Base-by-base conservation (phyloP, 106 monocot species). In the Vanilla planifolia region DNA sequence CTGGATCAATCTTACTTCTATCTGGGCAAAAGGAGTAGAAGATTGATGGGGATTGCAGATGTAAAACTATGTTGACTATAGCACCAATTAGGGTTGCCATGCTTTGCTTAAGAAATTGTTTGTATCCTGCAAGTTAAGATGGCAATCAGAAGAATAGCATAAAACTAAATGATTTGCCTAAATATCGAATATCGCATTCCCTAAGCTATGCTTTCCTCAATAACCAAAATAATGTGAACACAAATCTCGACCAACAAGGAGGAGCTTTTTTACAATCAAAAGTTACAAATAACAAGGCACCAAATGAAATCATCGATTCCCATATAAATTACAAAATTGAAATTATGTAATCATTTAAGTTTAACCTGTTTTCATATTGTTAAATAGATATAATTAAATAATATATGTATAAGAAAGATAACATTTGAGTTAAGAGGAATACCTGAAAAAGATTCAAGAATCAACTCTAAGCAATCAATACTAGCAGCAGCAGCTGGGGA, bases 381-480 rank as follows among this genome's bases (percentile, higher is more conserved):
- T 26, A 10, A 51, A 51, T 51, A 16, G 1, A 53, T 29, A 53
- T 15, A 66, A 29, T n/a, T n/a, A n/a, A n/a, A n/a, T n/a, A n/a
- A n/a, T n/a, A n/a, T n/a, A n/a, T n/a, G n/a, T n/a, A 50, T 48
- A 61, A 43, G 24, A 34, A 29, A 21, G 66, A 22, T 52, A 8
- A 48, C 34, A 56, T 20, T 13, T 22, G n/a, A n/a, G n/a, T n/a
- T n/a, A n/a, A 50, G 60, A 27, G 19, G 59, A 43, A 28, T 63
- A 91, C 90, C 90, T 74, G 85, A 72, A 33, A 79, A 56, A 73
- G 62, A 74, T 48, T 91, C 90, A 62, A 91, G 76, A 79, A 86
- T 59, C 50, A 77, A 65, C 67, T 89, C 73, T 8, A 95, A 76
- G 67, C 75, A 84, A 22, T 90, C 83, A 60, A 96, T 67, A 32